phyloP scores from a whole-genome alignment of 495 filamentous ascomycete species.

The Daldinia bambusicola region DNA sequence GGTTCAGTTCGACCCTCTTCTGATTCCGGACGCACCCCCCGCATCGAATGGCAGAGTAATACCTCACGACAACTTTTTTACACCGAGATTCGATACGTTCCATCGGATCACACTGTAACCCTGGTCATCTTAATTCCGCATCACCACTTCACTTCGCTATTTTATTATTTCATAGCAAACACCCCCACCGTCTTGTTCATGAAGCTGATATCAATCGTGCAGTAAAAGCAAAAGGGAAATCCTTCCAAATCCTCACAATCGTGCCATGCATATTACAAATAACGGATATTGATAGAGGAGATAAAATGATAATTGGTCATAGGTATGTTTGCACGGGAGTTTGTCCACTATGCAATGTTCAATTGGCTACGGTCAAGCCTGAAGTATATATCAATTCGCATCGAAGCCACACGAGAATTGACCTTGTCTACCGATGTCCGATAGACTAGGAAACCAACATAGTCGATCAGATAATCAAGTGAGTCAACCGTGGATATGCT shows the following conservation, averaged over 20 bases:
- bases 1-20: not conserved
- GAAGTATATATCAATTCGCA: not conserved
- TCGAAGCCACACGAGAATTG: slow-evolving; percentile 10
- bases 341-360: not conserved
- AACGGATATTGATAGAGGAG: not conserved
- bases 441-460: not conserved
- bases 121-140: not conserved
- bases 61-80: slow-evolving; percentile 4
- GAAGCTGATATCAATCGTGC: not conserved
- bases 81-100: not conserved
- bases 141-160: not conserved
- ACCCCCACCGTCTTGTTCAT: not conserved
- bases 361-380: not conserved
- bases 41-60: not conserved
- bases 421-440: not conserved
- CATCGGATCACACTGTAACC: slow-evolving; percentile 6
- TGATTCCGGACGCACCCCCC: not conserved
- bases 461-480: not conserved
- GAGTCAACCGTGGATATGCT: not conserved
- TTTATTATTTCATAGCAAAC: not conserved
- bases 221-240: not conserved
- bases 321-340: not conserved
- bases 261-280: not conserved
- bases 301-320: not conserved
- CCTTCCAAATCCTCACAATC: not conserved